Conservation (phyloP, 495 filamentous ascomycete genomes). For the Tuber brumale region DNA sequence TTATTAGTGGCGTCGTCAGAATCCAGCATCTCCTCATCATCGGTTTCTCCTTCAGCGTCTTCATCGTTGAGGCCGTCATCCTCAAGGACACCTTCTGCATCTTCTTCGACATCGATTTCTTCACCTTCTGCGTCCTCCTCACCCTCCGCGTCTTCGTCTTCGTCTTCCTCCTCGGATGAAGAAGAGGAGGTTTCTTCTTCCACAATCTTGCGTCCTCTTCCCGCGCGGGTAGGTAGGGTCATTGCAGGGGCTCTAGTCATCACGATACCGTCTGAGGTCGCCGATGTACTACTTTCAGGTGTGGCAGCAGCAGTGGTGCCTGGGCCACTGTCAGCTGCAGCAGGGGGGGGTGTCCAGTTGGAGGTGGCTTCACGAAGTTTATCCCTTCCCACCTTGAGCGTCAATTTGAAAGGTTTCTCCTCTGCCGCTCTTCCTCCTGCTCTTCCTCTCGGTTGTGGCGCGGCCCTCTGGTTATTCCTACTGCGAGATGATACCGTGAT, state of each 20-base stretch:
- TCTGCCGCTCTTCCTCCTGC: conserved; percentile 6
- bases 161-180: conserved; percentile 43
- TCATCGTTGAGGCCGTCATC: conserved; percentile 55
- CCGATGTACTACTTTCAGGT: conserved; percentile 21
- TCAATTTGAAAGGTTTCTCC: conserved; percentile 33
- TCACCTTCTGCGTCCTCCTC: conserved; percentile 51
- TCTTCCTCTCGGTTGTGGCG: conserved; percentile 5
- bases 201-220: conserved; percentile 33
- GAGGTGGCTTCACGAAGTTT: conserved; percentile 41
- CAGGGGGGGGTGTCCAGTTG: conserved; percentile 38
- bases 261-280: conserved; percentile 9
- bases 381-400: conserved; percentile 38
- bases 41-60: conserved; percentile 54
- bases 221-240: conserved; percentile 18
- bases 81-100: conserved; percentile 37
- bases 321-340: conserved; percentile 20
- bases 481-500: conserved; percentile 17
- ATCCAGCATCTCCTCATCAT: conserved; percentile 53
- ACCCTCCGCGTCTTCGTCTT: conserved; percentile 45
- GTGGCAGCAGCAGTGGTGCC: conserved; percentile 15
- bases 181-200: conserved; percentile 47
- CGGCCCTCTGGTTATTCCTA: background rate
- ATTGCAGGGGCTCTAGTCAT: background rate
- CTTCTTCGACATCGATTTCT: conserved; percentile 44
- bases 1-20: conserved; percentile 58